Percentiles rank a stretch among this genome's conserved stretches.
These are phyloP conservation scores for Hypoxylon sp. DNA, from an alignment of 2,329 filamentous ascomycete genomes.

Conservation along the genomic window DNA sequence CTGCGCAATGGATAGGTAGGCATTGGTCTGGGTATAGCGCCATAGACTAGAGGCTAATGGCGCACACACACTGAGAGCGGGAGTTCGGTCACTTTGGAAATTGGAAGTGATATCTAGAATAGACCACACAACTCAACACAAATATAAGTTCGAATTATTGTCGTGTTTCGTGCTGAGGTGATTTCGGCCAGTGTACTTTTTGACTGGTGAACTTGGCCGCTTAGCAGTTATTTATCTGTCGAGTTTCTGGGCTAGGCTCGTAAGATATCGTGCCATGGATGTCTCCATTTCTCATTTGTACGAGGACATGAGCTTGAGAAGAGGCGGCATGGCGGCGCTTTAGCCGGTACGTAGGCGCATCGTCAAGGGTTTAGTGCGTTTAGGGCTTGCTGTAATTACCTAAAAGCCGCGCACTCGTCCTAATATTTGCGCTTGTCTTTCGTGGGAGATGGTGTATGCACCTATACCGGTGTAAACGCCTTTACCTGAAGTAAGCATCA, in stretches of 20 bases:
- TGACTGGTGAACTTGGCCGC: neutral
- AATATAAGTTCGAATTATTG: neutral
- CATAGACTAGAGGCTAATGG: neutral
- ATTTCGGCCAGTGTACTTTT: neutral
- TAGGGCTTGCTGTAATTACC: neutral
- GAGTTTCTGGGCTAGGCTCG: neutral
- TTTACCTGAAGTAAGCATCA: too few species aligned
- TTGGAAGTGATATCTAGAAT: slow-evolving; percentile 8
- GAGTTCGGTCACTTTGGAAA: neutral
- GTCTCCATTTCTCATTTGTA: neutral
- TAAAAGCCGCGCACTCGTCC: slow-evolving; percentile 3
- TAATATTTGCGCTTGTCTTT: neutral
- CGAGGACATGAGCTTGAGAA: too few species aligned
- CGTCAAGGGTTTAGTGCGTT: neutral
- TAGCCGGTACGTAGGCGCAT: neutral
- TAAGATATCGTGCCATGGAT: neutral
- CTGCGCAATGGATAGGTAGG: neutral
- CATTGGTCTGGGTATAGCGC: neutral
- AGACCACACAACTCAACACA: slow-evolving; percentile 6
- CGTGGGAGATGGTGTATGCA: too few species aligned
- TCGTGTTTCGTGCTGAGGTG: neutral
- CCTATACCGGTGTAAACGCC: too few species aligned
- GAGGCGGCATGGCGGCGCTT: neutral
- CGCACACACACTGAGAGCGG: neutral
- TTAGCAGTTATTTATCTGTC: neutral